A percentile compares a stretch with the other conserved stretches of the same genome.
phyloP scores from a whole-genome alignment of 192 early-diverging fungal genomes.

The Nowakowskiella sp. region DNA sequence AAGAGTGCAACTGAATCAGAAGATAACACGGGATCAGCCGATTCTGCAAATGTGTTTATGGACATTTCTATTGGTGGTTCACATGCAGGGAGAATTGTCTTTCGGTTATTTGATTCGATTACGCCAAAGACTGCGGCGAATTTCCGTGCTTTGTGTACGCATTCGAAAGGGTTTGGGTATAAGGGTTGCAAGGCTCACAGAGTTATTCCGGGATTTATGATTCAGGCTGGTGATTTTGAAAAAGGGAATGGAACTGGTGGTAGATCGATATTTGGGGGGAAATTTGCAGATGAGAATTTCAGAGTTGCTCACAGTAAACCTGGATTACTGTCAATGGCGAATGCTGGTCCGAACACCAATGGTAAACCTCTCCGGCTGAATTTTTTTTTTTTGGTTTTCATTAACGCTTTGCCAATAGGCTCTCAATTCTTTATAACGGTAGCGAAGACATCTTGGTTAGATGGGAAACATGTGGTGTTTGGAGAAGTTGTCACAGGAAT shows the following conservation, averaged over 20 bases:
- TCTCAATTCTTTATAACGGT: constrained; percentile 90
- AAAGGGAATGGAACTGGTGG: constrained; percentile 80
- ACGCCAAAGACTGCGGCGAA: constrained; percentile 78
- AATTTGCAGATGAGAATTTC: constrained; percentile 66
- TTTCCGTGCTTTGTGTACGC: constrained; percentile 89
- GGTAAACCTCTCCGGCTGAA: constrained; percentile 35
- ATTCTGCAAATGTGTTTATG: constrained; percentile 31
- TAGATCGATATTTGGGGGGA: constrained; percentile 77
- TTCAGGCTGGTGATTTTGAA: constrained; percentile 65
- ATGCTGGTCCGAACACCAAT: constrained; percentile 83
- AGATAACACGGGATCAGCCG: constrained; percentile 16
- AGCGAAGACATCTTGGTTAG: constrained; percentile 74
- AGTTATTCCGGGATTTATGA: constrained; percentile 64
- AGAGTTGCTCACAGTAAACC: constrained; percentile 39
- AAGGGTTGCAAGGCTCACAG: constrained; percentile 74
- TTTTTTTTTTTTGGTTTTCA: not conserved
- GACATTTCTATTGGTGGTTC: constrained; percentile 34
- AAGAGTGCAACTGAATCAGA: constrained; percentile 8
- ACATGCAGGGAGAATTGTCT: constrained; percentile 28
- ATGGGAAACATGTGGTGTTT: constrained; percentile 82
- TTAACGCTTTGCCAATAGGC: constrained; percentile 23
- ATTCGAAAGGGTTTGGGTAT: constrained; percentile 79
- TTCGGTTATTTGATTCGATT: constrained; percentile 27
- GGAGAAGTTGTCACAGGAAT: constrained; percentile 39
- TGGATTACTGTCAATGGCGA: constrained; percentile 78